phyloP scores from a whole-genome alignment of 805 yeast species.

The Ogataea paraovalis region DNA sequence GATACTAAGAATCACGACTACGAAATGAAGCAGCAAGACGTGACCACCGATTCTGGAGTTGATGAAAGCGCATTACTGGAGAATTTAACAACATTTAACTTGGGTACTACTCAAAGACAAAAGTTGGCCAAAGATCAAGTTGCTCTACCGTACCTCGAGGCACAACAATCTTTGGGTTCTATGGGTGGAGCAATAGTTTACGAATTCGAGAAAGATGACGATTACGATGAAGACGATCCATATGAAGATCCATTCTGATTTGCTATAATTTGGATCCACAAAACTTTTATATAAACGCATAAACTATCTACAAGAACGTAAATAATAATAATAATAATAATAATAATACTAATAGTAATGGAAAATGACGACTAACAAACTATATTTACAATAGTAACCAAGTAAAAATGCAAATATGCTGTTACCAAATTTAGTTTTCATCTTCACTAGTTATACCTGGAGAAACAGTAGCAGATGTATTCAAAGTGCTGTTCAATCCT shows the following conservation, averaged over 20 bases:
- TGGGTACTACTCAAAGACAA: constrained; percentile 72
- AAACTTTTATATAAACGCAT: background rate
- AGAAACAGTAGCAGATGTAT: background rate
- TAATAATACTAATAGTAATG: background rate
- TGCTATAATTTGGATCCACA: too few species aligned
- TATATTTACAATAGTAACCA: too few species aligned
- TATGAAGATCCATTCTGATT: constrained; percentile 86
- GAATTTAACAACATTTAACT: constrained; percentile 82
- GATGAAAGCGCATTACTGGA: constrained; percentile 54
- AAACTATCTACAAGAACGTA: background rate
- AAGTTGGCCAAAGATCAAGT: constrained; percentile 77
- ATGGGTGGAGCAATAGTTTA: constrained; percentile 94
- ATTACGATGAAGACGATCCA: constrained; percentile 97
- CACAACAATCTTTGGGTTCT: constrained; percentile 64
- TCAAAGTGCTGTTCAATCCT: constrained; percentile 1
- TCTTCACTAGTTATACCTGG: constrained; percentile 10
- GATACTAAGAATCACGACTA: constrained; percentile 43
- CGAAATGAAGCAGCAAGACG: constrained; percentile 26
- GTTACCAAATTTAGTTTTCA: constrained; percentile 3
- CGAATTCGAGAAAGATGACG: constrained; percentile 95
- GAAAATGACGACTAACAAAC: background rate
- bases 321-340: background rate
- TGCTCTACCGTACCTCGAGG: constrained; percentile 86
- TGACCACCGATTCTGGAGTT: constrained; percentile 26
- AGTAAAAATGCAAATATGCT: too few species aligned